Base-by-base conservation (phyloP, 768 basidiomycete genomes). In the Kwoniella shandongensis region DNA sequence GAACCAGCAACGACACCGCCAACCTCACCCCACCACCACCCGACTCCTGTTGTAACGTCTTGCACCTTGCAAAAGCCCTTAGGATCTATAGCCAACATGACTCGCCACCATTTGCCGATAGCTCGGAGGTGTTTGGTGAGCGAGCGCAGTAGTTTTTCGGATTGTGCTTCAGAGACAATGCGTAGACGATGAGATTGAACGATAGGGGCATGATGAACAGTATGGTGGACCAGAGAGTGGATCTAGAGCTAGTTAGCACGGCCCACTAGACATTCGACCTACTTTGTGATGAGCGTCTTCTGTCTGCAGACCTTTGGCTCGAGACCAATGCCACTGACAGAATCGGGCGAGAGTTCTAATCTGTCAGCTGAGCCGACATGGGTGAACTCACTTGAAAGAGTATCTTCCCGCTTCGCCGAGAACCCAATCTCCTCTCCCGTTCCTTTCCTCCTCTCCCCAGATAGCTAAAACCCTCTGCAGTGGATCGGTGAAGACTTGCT, bases 21-120 rank as follows among this genome's bases (percentile, higher is more conserved):
- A 0, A 73, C 72, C 45, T 70, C 69, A 17, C 70, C 65, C 75
- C 75, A 76, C 75, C 75, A 76, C 75, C 75, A 76, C 4, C 72
- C 75, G 0, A 76, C 62, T 1, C 73, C 75, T 1, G 61, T 44
- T 0, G 68, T 71, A 0, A 64, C 68, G 1, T 65, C 70, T 7
- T 54, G 54, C 4, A 72, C 44, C 3, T 69, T 60, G 29, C 66
- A 72, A 51, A 74, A 76, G 0, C 59, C 59, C 40, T 76, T 76
- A 1, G 73, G 67, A 52, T 76, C 73, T 25, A 67, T 62, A 12
- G 55, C 67, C 23, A 76, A 63, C 64, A 76, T 68, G 12, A 53
- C 52, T 39, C 72, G 55, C 63, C 72, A 73, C 61, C 70, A 72
- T 57, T 76, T 76, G 11, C 75, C 75, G 39, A 72, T 72, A 2